These are phyloP conservation scores for Balakata baccata DNA, from an alignment of 345 rosid genomes.

Conservation along the genomic window DNA sequence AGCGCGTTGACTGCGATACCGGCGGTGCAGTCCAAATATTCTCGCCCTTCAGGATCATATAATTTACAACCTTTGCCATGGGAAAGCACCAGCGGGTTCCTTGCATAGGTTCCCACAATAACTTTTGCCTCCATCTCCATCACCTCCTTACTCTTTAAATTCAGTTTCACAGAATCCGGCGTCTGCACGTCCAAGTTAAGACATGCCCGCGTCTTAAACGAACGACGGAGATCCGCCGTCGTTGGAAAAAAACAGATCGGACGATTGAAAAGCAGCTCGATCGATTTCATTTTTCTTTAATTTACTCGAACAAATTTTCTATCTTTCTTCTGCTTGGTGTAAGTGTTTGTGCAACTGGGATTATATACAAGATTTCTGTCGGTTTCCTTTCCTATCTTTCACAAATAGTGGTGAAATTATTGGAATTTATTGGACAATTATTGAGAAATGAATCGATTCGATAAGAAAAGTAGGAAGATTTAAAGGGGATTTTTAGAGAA, in stretches of 20 bases:
- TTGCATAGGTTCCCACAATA: conserved; percentile 74
- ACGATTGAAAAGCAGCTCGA: conserved; percentile 2
- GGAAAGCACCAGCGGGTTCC: conserved; percentile 64
- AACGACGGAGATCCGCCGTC: background rate
- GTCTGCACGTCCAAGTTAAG: conserved; percentile 29
- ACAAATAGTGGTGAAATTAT: no score
- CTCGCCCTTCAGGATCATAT: conserved; percentile 69
- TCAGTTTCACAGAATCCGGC: conserved; percentile 15
- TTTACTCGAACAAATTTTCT: background rate
- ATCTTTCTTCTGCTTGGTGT: no score
- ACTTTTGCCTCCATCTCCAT: conserved; percentile 57
- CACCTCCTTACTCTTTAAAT: conserved; percentile 41
- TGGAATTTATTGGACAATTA: no score
- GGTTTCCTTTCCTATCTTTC: no score
- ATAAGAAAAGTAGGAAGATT: no score
- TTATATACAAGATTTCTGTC: no score
- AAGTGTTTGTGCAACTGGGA: no score
- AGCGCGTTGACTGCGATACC: conserved; percentile 87
- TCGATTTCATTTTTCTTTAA: conserved; percentile 14
- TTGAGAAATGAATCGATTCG: no score
- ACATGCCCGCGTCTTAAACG: conserved; percentile 16
- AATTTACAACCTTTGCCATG: conserved; percentile 77
- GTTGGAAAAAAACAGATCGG: background rate
- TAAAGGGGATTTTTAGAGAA: no score
- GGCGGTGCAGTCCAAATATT: conserved; percentile 68